Conservation (phyloP, 2,329 filamentous ascomycete species). For the Chaetothyriales sp. region DNA sequence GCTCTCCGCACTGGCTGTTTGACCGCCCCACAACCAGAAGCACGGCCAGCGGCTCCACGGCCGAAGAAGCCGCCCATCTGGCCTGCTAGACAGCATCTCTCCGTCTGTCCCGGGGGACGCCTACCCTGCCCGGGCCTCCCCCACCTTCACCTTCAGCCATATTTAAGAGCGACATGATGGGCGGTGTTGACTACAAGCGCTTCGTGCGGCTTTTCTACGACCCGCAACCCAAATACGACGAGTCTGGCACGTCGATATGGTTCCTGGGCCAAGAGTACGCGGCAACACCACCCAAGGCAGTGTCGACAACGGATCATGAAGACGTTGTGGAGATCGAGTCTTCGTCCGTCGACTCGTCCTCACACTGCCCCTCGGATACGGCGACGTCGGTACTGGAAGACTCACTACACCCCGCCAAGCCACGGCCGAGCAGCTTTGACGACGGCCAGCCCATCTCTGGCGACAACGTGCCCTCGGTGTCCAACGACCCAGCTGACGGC, state of each 20-base stretch:
- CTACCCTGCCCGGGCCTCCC: neutral
- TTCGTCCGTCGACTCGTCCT: conserved; percentile 15
- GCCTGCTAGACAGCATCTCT: neutral
- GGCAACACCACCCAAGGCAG: conserved; percentile 16
- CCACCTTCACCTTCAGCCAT: conserved; percentile 12
- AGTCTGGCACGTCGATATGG: conserved; percentile 63
- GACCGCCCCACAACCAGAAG: neutral
- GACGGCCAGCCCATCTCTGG: conserved; percentile 14
- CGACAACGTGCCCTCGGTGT: conserved; percentile 13
- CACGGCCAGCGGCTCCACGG: neutral
- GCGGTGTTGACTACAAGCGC: conserved; percentile 61
- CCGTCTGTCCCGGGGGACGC: conserved; percentile 4
- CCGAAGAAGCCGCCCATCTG: neutral
- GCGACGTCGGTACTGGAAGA: conserved; percentile 11
- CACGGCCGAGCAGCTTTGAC: conserved; percentile 12
- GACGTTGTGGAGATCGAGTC: conserved; percentile 20
- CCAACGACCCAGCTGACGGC: conserved; percentile 19
- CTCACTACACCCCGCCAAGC: conserved; percentile 5
- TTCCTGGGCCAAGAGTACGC: conserved; percentile 55
- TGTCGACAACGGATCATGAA: conserved; percentile 18
- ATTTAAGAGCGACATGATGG: conserved; percentile 33
- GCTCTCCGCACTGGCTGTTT: neutral
- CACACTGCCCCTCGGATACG: conserved; percentile 14
- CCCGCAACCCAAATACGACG: conserved; percentile 70
- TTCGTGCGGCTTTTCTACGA: conserved; percentile 90